Evolutionary conservation across 352 stramenopile species (phyloP), one percentile per base, ranked within the genome.

Genomic region (Saprolegnia diclina): DNA sequence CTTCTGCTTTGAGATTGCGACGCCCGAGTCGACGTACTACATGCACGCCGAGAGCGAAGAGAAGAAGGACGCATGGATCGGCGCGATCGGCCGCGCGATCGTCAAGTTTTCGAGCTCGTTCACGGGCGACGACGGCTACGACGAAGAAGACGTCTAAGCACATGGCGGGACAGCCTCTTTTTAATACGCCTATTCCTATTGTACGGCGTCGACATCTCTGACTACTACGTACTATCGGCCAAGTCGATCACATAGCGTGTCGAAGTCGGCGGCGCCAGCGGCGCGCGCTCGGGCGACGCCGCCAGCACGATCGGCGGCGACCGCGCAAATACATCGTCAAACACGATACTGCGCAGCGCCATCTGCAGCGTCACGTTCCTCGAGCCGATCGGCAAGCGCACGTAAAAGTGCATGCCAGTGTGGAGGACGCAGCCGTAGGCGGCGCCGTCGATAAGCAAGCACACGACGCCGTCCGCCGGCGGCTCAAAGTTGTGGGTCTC

Each of bases 51-150:
- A 95, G 73, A 92, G 83, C 67, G 89, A 97, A 72, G 87, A 94
- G 78, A 86, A 94, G 50, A 97, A 96, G 78, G 87, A 97, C 77
- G 87, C 95, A 71, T 97, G 89, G 89, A 97, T 97, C 71, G 96
- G 96, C 42, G 92, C 92, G 54, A 97, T 99, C 54, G 96, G 96
- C 52, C 94, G 95, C 67, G 91, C 96, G 26, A 99, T 99, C 79
- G 96, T 99, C 71, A 96, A 97, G 73, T 98, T 96, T 80, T 98
- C 92, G 9, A 97, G 85, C 72, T 99, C 95, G 10, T 99, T 98
- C 80, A 96, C 91, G 53, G 86, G 92, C 75, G 90, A 97, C 69
- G 87, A 93, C 71, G 83, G 89, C 69, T 85, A 91, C 71, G 82
- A 92, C 53, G 59, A 72, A 11, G 71, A 77, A 37, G 64, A 79